Conservation (phyloP, 2,329 filamentous ascomycete genomes). For the Aspergillus vadensis region DNA sequence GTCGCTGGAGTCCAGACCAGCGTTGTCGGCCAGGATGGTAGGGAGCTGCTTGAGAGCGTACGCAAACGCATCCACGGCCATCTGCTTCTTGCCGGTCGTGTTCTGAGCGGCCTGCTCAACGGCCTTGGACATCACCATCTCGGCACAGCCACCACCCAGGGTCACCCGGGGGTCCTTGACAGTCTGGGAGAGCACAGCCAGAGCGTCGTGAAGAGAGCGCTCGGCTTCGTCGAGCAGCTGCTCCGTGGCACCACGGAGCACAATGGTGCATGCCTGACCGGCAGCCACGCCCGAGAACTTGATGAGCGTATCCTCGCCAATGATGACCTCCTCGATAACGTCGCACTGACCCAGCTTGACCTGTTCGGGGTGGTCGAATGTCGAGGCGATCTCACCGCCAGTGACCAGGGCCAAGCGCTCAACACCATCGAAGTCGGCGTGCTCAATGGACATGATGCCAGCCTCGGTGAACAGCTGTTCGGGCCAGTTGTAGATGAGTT, state of each 20-base stretch:
- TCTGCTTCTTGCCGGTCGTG: conserved; percentile 93
- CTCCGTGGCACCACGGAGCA: conserved; percentile 92
- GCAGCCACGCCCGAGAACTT: conserved; percentile 96
- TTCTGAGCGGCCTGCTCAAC: conserved; percentile 92
- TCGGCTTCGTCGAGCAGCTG: conserved; percentile 97
- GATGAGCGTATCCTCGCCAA: conserved; percentile 95
- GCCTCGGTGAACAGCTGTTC: conserved; percentile 98
- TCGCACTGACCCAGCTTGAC: conserved; percentile 96
- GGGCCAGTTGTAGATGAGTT: conserved; percentile 99
- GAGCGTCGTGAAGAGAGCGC: conserved; percentile 90
- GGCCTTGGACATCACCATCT: conserved; percentile 99
- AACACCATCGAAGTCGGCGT: conserved; percentile 98
- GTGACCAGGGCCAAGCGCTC: conserved; percentile 93
- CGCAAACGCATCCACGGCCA: conserved; percentile 89
- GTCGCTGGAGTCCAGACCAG: conserved; percentile 92
- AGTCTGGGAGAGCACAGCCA: conserved; percentile 95
- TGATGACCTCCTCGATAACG: conserved; percentile 95
- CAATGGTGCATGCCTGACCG: conserved; percentile 92
- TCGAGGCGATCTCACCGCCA: conserved; percentile 94
- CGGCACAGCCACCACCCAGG: conserved; percentile 90
- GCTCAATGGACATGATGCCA: conserved; percentile 97
- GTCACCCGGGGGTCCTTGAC: conserved; percentile 93
- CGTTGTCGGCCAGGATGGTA: conserved; percentile 96
- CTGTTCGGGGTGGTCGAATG: conserved; percentile 96
- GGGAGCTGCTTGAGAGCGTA: conserved; percentile 87